Base-by-base conservation (phyloP, 805 yeast genomes). In the Ogataea methanolica region DNA sequence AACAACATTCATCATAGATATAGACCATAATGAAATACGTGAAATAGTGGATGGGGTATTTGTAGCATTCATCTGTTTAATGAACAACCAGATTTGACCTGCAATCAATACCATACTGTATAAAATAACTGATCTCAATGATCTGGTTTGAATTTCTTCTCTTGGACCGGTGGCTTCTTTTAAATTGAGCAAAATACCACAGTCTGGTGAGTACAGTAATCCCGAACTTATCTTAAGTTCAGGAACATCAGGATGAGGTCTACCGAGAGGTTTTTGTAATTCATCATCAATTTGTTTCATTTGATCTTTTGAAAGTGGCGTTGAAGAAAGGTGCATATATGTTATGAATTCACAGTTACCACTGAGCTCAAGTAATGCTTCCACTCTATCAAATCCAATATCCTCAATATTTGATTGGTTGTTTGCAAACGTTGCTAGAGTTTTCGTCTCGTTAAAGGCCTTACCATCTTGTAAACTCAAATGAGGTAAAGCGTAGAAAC, bases 181-280 rank as follows among this genome's bases (percentile, higher is more conserved):
- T 6, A 76, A 38, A 6, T 66, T 62, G 5, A 88, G 50, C 2
- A 76, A 61, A 2, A 84, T 59, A 0, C 91, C 96, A 70, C 98
- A 91, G 61, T 91, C 96, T 0, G 97, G 97, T 0, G 96, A 88
- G 59, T 87, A 90, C 17, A 88, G 49, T 14, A 88, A 52, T 6
- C 85, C 89, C 11, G 75, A 66, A 2, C 74, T 62, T 9, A 91
- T 57, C 33, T 67, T 68, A 16, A 91, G 53, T 0, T 64, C 57
- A 0, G 97, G 97, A 5, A 83, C 60, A 1, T 59, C 49, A 16
- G 76, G 73, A 15, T 82, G 75, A 2, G 97, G 97, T 50, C 86
- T 70, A 0, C 97, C 97, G n/a, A 77, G 60, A 1, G 97, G 97
- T 51, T 75, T 70, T 11, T 55, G 61, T 19, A 90, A 66, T 62